Percentiles rank a stretch among this genome's conserved stretches.
phyloP scores from a whole-genome alignment of 352 stramenopile species.

The Globisporangium takayamanum region DNA sequence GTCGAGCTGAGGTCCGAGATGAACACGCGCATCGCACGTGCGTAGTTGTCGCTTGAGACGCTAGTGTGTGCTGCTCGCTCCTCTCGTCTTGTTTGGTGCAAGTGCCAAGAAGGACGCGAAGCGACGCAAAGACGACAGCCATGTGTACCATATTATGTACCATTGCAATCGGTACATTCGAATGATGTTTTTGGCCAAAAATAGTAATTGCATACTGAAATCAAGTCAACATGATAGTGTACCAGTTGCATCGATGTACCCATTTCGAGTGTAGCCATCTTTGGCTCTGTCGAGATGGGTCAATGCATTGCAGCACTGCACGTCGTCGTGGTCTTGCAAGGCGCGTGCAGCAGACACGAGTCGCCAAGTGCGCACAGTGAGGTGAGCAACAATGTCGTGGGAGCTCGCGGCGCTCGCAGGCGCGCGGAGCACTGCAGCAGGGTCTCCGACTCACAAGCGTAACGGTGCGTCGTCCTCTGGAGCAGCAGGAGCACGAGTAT shows the following conservation, averaged over 20 bases:
- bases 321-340: not conserved
- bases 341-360: not conserved
- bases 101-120: not conserved
- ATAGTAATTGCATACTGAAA: too few relatives aligned
- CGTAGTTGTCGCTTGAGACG: not conserved
- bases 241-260: too few relatives aligned
- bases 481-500: not conserved
- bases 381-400: slow-evolving; percentile 21
- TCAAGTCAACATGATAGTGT: too few relatives aligned
- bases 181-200: too few relatives aligned
- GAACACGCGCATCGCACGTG: slow-evolving; percentile 55
- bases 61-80: not conserved
- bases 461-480: slow-evolving; percentile 30
- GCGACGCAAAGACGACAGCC: too few relatives aligned
- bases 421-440: not conserved
- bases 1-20: slow-evolving; percentile 63
- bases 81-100: not conserved
- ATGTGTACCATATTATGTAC: too few relatives aligned
- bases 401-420: slow-evolving; percentile 12
- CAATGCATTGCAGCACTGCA: not conserved
- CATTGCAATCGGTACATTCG: too few relatives aligned
- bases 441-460: slow-evolving; percentile 34
- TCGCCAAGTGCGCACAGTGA: not conserved
- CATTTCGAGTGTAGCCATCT: not conserved
- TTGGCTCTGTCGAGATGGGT: not conserved